Evolutionary conservation across 495 filamentous ascomycete species (phyloP).

Genomic region (Penicillium malachiteum): DNA sequence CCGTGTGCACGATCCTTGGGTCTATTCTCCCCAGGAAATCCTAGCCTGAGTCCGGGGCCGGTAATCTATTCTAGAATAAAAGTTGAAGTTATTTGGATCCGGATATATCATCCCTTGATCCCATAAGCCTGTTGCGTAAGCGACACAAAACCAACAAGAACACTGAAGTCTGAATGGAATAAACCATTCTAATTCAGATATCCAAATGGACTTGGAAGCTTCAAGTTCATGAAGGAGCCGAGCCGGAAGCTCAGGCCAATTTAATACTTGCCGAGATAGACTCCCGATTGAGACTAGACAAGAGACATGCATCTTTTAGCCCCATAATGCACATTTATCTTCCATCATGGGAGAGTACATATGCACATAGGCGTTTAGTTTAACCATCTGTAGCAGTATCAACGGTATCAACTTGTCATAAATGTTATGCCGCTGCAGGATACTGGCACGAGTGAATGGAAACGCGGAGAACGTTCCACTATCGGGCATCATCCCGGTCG

Average conservation of each 20-base stretch:
- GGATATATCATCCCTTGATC: background rate
- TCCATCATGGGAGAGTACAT: no score
- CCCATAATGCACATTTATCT: no score
- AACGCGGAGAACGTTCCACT: background rate
- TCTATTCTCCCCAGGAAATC: background rate
- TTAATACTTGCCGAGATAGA: conserved; percentile 11
- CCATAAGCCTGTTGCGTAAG: background rate
- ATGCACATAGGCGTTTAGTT: no score
- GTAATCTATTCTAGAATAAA: background rate
- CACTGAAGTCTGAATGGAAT: background rate
- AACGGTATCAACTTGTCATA: no score
- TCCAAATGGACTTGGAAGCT: background rate
- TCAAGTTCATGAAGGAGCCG: conserved; percentile 2
- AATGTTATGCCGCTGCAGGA: background rate
- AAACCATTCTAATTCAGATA: background rate
- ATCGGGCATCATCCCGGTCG: conserved; percentile 14
- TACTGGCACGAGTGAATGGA: background rate
- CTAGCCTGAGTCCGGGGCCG: conserved; percentile 5
- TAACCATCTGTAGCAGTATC: no score
- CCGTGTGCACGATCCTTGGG: conserved; percentile 2
- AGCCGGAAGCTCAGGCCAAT: conserved; percentile 11
- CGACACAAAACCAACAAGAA: no score
- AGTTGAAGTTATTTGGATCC: background rate
- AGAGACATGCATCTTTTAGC: no score
- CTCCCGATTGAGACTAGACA: conserved; percentile 8